A percentile compares a stretch with the other conserved stretches of the same genome.
These are phyloP conservation scores for Narthecium ossifragum DNA, from an alignment of 106 monocot genomes.

Conservation along the genomic window DNA sequence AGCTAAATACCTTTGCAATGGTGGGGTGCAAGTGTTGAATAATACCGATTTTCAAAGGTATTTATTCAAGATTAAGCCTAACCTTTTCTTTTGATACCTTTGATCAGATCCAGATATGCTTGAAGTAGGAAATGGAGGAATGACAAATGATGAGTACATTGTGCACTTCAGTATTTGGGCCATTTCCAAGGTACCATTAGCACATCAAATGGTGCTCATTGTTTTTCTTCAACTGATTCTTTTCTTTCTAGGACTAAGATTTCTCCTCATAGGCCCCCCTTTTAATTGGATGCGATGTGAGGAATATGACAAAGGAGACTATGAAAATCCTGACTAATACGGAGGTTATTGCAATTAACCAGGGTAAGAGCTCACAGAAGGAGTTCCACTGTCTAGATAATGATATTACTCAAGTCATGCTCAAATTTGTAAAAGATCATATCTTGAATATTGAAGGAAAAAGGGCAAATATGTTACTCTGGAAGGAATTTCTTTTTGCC, in stretches of 20 bases:
- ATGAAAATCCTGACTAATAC: conserved; percentile 43
- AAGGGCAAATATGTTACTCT: no score
- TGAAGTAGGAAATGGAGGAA: conserved; percentile 90
- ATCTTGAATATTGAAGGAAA: no score
- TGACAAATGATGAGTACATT: conserved; percentile 66
- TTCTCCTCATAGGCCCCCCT: conserved; percentile 50
- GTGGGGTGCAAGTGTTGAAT: no score
- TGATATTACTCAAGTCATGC: no score
- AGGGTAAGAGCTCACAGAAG: no score
- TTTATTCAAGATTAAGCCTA: not conserved
- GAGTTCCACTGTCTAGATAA: no score
- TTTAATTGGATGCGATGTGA: conserved; percentile 69
- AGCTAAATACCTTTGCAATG: no score
- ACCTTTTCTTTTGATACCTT: not conserved
- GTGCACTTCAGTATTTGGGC: conserved; percentile 94
- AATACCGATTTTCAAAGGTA: no score
- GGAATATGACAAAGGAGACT: conserved; percentile 52
- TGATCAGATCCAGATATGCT: conserved; percentile 85
- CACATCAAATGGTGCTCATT: not conserved
- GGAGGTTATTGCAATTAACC: conserved; percentile 76
- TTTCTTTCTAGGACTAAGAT: not conserved
- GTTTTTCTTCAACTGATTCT: not conserved
- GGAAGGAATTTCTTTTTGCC: no score
- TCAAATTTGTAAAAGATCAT: no score
- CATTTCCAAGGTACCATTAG: conserved; percentile 53